phyloP scores from a whole-genome alignment of 192 early-diverging fungal genomes.

The Backusella morwellensis region DNA sequence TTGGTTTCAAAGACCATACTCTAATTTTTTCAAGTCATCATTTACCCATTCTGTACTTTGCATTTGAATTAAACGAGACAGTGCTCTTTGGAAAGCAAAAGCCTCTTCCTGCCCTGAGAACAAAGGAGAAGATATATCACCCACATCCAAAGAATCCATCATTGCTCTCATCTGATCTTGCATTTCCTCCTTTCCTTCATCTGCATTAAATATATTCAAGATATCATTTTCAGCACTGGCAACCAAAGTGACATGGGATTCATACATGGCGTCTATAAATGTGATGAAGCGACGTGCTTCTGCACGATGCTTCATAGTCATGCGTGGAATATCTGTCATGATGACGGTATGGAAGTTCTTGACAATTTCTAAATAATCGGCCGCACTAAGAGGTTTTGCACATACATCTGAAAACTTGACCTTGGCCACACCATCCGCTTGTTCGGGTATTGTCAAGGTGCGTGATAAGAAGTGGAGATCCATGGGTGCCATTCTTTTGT shows the following conservation, averaged over 20 bases:
- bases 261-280: constrained; percentile 91
- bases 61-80: constrained; percentile 94
- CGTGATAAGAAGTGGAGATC: constrained; percentile 76
- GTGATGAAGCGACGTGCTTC: constrained; percentile 94
- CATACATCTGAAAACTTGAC: constrained; percentile 82
- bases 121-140: constrained; percentile 54
- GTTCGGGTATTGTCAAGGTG: constrained; percentile 60
- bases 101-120: constrained; percentile 90
- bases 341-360: constrained; percentile 73
- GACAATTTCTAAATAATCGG: constrained; percentile 88
- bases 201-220: constrained; percentile 68
- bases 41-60: constrained; percentile 72
- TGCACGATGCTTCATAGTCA: constrained; percentile 72
- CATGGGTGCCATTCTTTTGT: constrained; percentile 36
- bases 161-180: constrained; percentile 50
- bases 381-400: constrained; percentile 68
- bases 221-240: constrained; percentile 70
- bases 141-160: constrained; percentile 58
- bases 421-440: constrained; percentile 66
- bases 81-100: constrained; percentile 93
- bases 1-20: not conserved
- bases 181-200: constrained; percentile 44
- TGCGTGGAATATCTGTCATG: constrained; percentile 72
- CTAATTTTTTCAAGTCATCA: constrained; percentile 3
- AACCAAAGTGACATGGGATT: constrained; percentile 70